Conservation (phyloP, 139 green algal genomes). For the Limnomonas spitsbergensis region DNA sequence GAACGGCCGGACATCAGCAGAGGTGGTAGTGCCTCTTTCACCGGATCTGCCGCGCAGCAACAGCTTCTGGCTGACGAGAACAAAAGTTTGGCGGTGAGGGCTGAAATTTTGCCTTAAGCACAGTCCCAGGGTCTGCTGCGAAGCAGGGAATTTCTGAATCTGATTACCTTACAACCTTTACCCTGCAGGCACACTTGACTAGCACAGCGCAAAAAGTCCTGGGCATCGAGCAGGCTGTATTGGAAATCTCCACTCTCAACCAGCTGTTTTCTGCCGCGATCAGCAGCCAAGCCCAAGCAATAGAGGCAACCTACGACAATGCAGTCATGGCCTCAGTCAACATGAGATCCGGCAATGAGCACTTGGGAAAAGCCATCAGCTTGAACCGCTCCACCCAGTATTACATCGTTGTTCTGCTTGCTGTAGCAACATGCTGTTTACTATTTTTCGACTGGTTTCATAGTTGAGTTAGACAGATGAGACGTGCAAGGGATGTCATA, state of each 20-base stretch:
- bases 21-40: slow-evolving; percentile 3
- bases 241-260: slow-evolving; percentile 73
- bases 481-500: too few species aligned
- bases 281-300: slow-evolving; percentile 70
- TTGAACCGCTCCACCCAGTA: slow-evolving; percentile 51
- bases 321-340: slow-evolving; percentile 45
- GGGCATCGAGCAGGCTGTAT: slow-evolving; percentile 60
- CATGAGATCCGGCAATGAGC: slow-evolving; percentile 60
- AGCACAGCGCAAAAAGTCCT: slow-evolving; percentile 38
- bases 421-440: slow-evolving; percentile 52
- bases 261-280: slow-evolving; percentile 73
- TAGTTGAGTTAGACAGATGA: slow-evolving; percentile 37
- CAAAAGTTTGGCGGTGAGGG: slow-evolving; percentile 26
- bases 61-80: slow-evolving; percentile 31
- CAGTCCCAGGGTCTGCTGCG: background rate
- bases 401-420: slow-evolving; percentile 65
- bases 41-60: slow-evolving; percentile 16
- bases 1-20: too few species aligned
- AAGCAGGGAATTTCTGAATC: background rate
- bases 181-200: slow-evolving; percentile 54
- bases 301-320: slow-evolving; percentile 71
- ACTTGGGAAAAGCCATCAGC: slow-evolving; percentile 67
- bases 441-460: slow-evolving; percentile 81
- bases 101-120: background rate
- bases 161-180: too few species aligned